phyloP scores from a whole-genome alignment of 2,329 filamentous ascomycete genomes.

The Penicillium sp. region DNA sequence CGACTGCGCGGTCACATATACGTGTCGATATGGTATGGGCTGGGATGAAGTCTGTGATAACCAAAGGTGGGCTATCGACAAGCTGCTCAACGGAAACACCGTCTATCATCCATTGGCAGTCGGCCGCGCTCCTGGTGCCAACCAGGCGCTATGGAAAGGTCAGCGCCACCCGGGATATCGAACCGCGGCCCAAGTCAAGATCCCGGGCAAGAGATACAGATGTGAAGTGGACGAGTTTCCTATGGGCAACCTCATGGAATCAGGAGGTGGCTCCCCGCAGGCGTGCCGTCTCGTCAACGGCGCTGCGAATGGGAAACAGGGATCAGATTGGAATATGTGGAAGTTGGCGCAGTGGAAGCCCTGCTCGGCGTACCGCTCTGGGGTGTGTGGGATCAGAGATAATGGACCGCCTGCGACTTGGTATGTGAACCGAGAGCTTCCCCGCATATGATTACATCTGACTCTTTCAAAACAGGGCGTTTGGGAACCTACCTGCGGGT shows the following conservation, averaged over 20 bases:
- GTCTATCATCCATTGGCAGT: not conserved
- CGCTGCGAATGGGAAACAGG: not conserved
- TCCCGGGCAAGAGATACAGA: not conserved
- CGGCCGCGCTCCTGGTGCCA: not conserved
- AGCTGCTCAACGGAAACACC: constrained; percentile 1
- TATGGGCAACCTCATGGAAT: constrained; percentile 1
- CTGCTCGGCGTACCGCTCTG: constrained; percentile 4
- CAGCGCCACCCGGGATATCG: not conserved
- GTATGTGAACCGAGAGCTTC: not conserved
- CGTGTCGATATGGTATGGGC: constrained; percentile 1
- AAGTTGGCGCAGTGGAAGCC: not conserved
- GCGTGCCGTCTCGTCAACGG: constrained; percentile 1
- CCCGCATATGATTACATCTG: not conserved
- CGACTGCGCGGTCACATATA: constrained; percentile 3
- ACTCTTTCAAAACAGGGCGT: constrained; percentile 1
- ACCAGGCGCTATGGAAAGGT: not conserved
- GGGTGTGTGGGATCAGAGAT: not conserved
- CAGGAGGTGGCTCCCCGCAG: not conserved
- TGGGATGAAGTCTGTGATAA: constrained; percentile 4
- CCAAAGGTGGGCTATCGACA: constrained; percentile 1
- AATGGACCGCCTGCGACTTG: constrained; percentile 1
- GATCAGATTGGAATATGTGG: not conserved
- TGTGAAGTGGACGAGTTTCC: constrained; percentile 4
- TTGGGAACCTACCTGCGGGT: not conserved
- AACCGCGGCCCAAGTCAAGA: not conserved